Percentiles rank a stretch among this genome's conserved stretches.
Conservation (phyloP, 129 eudicot genomes). For the Rutidosis leptorrhynchoides region DNA sequence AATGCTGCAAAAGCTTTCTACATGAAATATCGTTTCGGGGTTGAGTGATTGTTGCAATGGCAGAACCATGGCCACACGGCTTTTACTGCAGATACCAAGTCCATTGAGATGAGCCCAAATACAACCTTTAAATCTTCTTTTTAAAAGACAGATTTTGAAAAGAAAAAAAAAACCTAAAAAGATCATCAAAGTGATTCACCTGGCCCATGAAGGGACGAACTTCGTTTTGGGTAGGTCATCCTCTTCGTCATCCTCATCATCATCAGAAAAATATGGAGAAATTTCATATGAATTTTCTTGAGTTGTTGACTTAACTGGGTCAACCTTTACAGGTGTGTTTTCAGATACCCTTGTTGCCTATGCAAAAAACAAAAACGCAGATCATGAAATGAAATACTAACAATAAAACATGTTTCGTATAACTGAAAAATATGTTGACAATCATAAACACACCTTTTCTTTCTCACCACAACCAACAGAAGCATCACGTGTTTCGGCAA, state of each 20-base stretch:
- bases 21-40: conserved; percentile 61
- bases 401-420: background rate
- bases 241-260: conserved; percentile 81
- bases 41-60: conserved; percentile 50
- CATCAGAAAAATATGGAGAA: conserved; percentile 87
- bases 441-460: conserved; percentile 39
- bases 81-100: conserved; percentile 58
- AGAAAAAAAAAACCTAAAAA: no score
- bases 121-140: background rate
- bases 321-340: conserved; percentile 36
- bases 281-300: conserved; percentile 74
- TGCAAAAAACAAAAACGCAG: conserved; percentile 2
- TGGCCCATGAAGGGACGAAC: conserved; percentile 86
- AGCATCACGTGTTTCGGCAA: conserved; percentile 33
- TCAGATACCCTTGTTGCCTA: conserved; percentile 42
- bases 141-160: background rate
- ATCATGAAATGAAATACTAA: background rate
- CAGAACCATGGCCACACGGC: conserved; percentile 46
- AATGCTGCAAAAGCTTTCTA: conserved; percentile 64
- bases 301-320: conserved; percentile 24
- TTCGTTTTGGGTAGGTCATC: conserved; percentile 60
- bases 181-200: conserved; percentile 38
- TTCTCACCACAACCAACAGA: conserved; percentile 31
- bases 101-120: background rate
- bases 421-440: background rate